Evolutionary conservation across 2,329 filamentous ascomycete species (phyloP).

Genomic region (Colletotrichum noveboracense): DNA sequence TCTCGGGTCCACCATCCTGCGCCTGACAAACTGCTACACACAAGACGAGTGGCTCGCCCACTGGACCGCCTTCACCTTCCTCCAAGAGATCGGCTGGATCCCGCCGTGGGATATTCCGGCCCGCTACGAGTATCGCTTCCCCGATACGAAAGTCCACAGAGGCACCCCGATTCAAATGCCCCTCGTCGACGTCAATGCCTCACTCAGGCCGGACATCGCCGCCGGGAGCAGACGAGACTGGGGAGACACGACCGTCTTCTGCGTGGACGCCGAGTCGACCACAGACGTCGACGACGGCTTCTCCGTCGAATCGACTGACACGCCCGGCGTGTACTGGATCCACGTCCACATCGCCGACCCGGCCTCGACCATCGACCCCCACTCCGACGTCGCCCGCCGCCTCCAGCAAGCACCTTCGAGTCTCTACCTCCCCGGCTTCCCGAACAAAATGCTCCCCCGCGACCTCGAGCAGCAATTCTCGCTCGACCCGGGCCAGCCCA

Average conservation of each 20-base stretch:
- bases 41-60: slow-evolving; percentile 50
- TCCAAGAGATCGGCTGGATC: slow-evolving; percentile 78
- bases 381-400: slow-evolving; percentile 62
- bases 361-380: slow-evolving; percentile 68
- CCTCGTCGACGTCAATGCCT: slow-evolving; percentile 34
- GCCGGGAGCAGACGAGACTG: slow-evolving; percentile 62
- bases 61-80: slow-evolving; percentile 64
- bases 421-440: slow-evolving; percentile 64
- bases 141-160: slow-evolving; percentile 48
- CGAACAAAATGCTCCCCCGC: slow-evolving; percentile 61
- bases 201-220: slow-evolving; percentile 48
- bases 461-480: slow-evolving; percentile 54
- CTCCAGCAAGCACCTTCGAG: slow-evolving; percentile 66
- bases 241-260: slow-evolving; percentile 67
- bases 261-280: slow-evolving; percentile 72
- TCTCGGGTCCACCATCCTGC: slow-evolving; percentile 63
- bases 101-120: slow-evolving; percentile 73
- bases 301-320: slow-evolving; percentile 67
- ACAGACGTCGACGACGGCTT: slow-evolving; percentile 81
- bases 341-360: slow-evolving; percentile 83
- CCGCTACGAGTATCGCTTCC: slow-evolving; percentile 64
- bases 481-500: slow-evolving; percentile 53
- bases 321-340: slow-evolving; percentile 69
- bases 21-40: slow-evolving; percentile 64
- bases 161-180: slow-evolving; percentile 46